phyloP scores from a whole-genome alignment of 2,329 filamentous ascomycete genomes.

The Apiospora phragmitis region DNA sequence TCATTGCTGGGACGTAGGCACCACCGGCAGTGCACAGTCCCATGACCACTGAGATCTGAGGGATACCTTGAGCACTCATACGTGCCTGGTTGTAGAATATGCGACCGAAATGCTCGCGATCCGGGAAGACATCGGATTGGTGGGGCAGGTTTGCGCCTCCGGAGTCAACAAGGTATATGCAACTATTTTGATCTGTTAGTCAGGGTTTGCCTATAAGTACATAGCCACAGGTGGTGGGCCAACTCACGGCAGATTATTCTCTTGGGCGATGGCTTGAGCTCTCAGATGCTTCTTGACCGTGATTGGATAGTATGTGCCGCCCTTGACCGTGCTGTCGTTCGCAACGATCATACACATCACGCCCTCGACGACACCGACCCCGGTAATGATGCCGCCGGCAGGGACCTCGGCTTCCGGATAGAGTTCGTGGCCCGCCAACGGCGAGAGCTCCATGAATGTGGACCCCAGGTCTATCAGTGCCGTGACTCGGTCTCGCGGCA shows the following conservation, averaged over 20 bases:
- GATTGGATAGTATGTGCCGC: conserved; percentile 94
- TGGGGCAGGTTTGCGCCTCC: conserved; percentile 94
- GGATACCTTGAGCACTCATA: conserved; percentile 87
- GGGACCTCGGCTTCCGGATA: conserved; percentile 88
- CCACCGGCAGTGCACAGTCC: conserved; percentile 94
- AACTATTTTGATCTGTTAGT: conserved; percentile 48
- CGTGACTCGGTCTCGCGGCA: conserved; percentile 85
- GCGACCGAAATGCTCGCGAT: conserved; percentile 90
- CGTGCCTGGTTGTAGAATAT: conserved; percentile 98
- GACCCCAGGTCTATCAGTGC: conserved; percentile 87
- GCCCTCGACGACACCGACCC: conserved; percentile 85
- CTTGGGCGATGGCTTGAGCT: conserved; percentile 85
- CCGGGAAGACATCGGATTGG: conserved; percentile 94
- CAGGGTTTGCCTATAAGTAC: background rate
- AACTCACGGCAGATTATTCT: conserved; percentile 72
- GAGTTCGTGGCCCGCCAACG: conserved; percentile 83
- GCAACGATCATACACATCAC: conserved; percentile 92
- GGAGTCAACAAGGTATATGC: conserved; percentile 95
- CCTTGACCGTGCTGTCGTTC: conserved; percentile 97
- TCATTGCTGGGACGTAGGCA: conserved; percentile 96
- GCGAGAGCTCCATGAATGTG: conserved; percentile 88
- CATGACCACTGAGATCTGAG: conserved; percentile 95
- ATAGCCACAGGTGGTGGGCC: background rate
- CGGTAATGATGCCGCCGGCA: conserved; percentile 88
- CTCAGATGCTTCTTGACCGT: conserved; percentile 97